phyloP scores from a whole-genome alignment of 345 rosid genomes.

The Melaleuca alternifolia region DNA sequence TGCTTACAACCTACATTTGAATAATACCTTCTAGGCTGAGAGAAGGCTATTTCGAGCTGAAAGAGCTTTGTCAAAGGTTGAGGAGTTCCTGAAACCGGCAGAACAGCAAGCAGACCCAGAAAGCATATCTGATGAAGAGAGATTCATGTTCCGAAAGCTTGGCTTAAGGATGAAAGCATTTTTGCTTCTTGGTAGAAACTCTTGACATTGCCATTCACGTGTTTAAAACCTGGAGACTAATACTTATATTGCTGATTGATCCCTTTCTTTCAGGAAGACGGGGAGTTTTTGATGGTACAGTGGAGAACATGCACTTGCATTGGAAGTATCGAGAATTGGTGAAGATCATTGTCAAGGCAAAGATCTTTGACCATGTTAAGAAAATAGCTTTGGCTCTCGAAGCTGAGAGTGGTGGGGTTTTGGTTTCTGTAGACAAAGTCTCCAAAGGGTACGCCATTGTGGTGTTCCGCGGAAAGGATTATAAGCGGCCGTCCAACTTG shows the following conservation, averaged over 20 bases:
- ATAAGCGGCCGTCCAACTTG: constrained; percentile 63
- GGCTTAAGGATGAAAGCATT: constrained; percentile 94
- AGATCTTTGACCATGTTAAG: constrained; percentile 62
- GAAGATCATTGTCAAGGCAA: constrained; percentile 70
- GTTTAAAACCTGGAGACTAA: neutral
- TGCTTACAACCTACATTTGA: neutral
- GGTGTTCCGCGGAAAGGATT: constrained; percentile 81
- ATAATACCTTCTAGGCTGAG: constrained; percentile 43
- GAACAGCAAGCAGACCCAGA: constrained; percentile 61
- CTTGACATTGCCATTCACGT: neutral
- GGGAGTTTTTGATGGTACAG: constrained; percentile 92
- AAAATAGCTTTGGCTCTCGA: constrained; percentile 85
- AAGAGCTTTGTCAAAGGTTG: constrained; percentile 65
- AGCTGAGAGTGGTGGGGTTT: constrained; percentile 90
- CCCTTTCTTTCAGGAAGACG: constrained; percentile 62
- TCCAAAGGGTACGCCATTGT: constrained; percentile 89
- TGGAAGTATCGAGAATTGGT: constrained; percentile 92
- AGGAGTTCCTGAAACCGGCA: constrained; percentile 58
- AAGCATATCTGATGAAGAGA: constrained; percentile 84
- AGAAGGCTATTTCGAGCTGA: constrained; percentile 65
- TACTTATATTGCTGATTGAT: neutral
- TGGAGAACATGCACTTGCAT: constrained; percentile 98
- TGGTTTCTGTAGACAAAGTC: constrained; percentile 83
- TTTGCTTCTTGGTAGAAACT: constrained; percentile 70
- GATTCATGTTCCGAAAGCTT: constrained; percentile 96